phyloP scores from a whole-genome alignment of 1,284 basidiomycete species.

The Gomphus bonarii region DNA sequence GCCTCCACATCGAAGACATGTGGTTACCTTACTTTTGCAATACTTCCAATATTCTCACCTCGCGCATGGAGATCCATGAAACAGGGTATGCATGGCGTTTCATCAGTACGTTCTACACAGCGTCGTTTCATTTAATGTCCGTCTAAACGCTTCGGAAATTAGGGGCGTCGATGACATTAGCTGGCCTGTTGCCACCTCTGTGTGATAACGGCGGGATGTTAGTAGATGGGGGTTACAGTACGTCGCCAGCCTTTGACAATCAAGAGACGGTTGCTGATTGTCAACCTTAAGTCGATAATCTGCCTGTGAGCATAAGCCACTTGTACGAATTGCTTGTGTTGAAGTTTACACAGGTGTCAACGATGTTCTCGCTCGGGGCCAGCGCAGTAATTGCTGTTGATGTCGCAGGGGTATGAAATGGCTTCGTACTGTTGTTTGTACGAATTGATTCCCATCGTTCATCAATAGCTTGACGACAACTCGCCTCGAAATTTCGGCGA shows the following conservation, averaged over 20 bases:
- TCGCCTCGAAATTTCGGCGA: slow-evolving; percentile 93
- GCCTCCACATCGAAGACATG: slow-evolving; percentile 96
- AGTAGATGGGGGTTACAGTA: slow-evolving; percentile 91
- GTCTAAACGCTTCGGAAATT: slow-evolving; percentile 20
- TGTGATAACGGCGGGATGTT: slow-evolving; percentile 91
- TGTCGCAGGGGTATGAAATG: slow-evolving; percentile 71
- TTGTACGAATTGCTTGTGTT: neutral
- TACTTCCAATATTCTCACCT: slow-evolving; percentile 97
- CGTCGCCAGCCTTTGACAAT: slow-evolving; percentile 20
- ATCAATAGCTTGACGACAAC: slow-evolving; percentile 77
- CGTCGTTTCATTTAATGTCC: neutral
- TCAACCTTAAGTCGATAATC: slow-evolving; percentile 67
- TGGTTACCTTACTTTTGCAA: slow-evolving; percentile 99
- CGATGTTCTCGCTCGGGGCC: slow-evolving; percentile 90
- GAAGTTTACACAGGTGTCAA: slow-evolving; percentile 49
- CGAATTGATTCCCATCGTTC: neutral
- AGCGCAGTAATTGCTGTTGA: slow-evolving; percentile 92
- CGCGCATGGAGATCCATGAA: slow-evolving; percentile 95
- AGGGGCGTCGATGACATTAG: slow-evolving; percentile 97
- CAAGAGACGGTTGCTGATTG: slow-evolving; percentile 1
- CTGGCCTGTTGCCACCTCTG: slow-evolving; percentile 88
- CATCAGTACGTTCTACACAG: slow-evolving; percentile 46
- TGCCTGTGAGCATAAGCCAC: slow-evolving; percentile 48
- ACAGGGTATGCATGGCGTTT: slow-evolving; percentile 92
- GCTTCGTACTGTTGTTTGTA: neutral